Conservation (phyloP, 192 early-diverging fungal species). For the Rhizophagus prolifer region DNA sequence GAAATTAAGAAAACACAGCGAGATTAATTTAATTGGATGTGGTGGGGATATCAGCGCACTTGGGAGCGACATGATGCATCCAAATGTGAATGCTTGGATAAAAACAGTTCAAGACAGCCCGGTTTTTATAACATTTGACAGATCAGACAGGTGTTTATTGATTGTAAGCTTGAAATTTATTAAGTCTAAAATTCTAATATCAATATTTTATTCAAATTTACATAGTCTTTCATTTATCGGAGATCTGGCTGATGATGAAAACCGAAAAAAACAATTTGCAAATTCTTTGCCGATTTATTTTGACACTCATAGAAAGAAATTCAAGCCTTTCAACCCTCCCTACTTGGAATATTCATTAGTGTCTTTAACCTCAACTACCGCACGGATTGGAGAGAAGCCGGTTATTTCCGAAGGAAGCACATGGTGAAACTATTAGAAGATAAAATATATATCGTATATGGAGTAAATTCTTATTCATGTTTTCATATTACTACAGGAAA, state of each 20-base stretch:
- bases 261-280: not conserved
- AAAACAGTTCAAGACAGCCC: not conserved
- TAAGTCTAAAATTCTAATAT: not conserved
- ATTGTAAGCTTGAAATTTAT: not conserved
- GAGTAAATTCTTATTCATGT: too few species aligned
- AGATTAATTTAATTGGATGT: not conserved
- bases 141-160: conserved; percentile 4
- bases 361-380: not conserved
- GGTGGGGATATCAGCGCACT: conserved; percentile 10
- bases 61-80: not conserved
- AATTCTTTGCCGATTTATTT: not conserved
- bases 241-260: not conserved
- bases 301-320: not conserved
- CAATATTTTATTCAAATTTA: not conserved
- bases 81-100: not conserved
- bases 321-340: conserved; percentile 9
- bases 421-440: conserved; percentile 5
- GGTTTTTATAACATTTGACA: conserved; percentile 16
- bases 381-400: not conserved
- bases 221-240: not conserved
- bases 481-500: conserved; percentile 7
- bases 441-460: not conserved
- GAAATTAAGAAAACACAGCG: not conserved
- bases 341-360: conserved; percentile 7
- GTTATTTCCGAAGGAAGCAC: not conserved